A percentile compares a stretch with the other conserved stretches of the same genome.
These are phyloP conservation scores for Pichia rugopelliculosa DNA, from an alignment of 805 yeast genomes.

Conservation along the genomic window DNA sequence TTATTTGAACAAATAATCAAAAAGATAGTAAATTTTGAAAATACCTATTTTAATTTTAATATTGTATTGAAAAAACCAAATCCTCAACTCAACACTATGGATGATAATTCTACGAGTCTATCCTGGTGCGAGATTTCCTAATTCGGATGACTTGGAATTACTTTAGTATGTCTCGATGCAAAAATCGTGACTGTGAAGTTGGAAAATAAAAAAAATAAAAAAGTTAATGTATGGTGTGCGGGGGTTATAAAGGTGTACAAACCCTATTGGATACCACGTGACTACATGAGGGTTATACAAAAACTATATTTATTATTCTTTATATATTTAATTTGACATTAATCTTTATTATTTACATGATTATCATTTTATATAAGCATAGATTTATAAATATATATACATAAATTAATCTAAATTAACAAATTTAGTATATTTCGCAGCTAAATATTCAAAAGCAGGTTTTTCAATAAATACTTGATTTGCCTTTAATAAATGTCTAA, in stretches of 20 bases:
- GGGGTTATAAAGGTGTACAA: background rate
- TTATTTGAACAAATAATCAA: background rate
- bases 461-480: constrained; percentile 67
- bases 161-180: background rate
- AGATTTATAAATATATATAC: background rate
- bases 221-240: background rate
- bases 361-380: background rate
- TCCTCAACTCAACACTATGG: background rate
- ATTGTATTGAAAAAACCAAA: background rate
- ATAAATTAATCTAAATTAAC: constrained; percentile 6
- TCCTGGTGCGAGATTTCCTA: background rate
- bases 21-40: background rate
- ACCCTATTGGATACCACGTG: background rate
- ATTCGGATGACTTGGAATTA: background rate
- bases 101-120: background rate
- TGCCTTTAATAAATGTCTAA: constrained; percentile 77
- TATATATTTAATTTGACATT: background rate
- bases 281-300: background rate
- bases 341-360: background rate
- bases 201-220: background rate
- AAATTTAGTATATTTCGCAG: constrained; percentile 22
- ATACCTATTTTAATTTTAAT: no score
- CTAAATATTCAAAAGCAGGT: constrained; percentile 60
- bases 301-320: background rate
- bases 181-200: background rate